Base-by-base conservation (phyloP, 208 protist species). In the Wallacemonas rigidus region DNA sequence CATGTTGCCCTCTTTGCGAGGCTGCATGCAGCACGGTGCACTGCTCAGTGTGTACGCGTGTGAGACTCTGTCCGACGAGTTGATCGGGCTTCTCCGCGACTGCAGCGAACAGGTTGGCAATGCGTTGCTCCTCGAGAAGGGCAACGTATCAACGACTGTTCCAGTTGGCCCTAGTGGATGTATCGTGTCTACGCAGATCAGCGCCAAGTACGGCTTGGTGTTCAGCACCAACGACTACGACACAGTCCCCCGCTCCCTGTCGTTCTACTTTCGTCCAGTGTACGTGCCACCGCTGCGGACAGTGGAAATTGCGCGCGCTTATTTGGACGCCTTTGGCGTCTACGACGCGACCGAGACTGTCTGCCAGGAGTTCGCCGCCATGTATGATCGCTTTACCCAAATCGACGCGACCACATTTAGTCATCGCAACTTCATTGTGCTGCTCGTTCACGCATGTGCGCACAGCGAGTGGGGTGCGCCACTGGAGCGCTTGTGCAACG, bases 41-140 rank as follows among this genome's bases (percentile, higher is more conserved):
- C 62, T 91, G 41, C 76, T 92, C 35, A 92, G 85, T 55, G 56
- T 97, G 43, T 61, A 81, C 26, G 81, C 91, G 47, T 83, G 82
- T 67, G 83, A 94, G 35, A 50, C 69, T 4, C 38, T 90, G 11
- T 61, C 79, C 14, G 68, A 48, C 9, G 61, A 72, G 36, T 56
- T 89, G 60, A 26, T 50, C 12, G 60, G 17, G 40, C 60, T 65
- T 45, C 60, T 65, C 40, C 60, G 60, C 17, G 60, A 65, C n/a
- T 65, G 60, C 60, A 65, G 60, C 43, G 60, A 65, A n/a, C 44
- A 65, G 60, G 60, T 65, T 3, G 60, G 60, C 40, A 44, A 65
- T 17, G 43, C 60, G 36, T 41, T 65, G 38, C 60, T 65, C n/a
- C 60, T 65, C 40, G 62, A 71, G 48, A 70, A 71, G 38, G n/a